Evolutionary conservation across 192 early-diverging fungal species (phyloP), one percentile per base, ranked within the genome.

Genomic region (Lunasporangiospora selenospora): DNA sequence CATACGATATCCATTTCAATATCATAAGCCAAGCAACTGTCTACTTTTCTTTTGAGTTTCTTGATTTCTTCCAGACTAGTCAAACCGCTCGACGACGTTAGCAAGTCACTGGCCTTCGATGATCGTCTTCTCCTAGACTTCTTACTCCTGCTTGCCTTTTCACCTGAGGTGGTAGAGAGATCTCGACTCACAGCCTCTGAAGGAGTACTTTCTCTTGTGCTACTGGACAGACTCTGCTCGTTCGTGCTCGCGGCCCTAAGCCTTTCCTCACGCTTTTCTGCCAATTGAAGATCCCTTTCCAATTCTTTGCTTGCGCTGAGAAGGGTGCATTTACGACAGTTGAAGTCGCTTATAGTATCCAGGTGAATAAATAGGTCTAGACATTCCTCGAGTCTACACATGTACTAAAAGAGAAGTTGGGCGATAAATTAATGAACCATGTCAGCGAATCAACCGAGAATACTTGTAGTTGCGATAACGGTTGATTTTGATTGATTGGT

Each of bases 321-420:
- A 3, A 91, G 53, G 0, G 83, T 78, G 57, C 89, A 91, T 34
- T 83, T 80, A 19, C 85, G 76, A 53, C 89, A 91, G 31, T 87
- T 83, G 53, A 85, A 89, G 57, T 92, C 89, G 30, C 75, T 81
- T 27, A 92, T 69, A 19, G 77, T 78, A 57, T 92, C 89, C 36
- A 90, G 78, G 33, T 81, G 78, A 8, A 86, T 88, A 51, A 90
- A 92, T 31, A 79, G 61, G 19, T 78, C 63, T 15, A 92, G 57
- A 47, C 87, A 92, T 54, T 81, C 76, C 53, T 91, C 87, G 30
- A 91, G 62, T 6, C 82, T 87, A 33, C 85, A 85, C 16, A 43
- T 45, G 21, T 61, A 53, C 82, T 85, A 67, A 23, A 21, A 31
- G 21, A 0, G 43, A 15, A 16, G 16, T 2, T n/a, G n/a, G n/a